Evolutionary conservation across 2,329 filamentous ascomycete species (phyloP).

Genomic region (Aureobasidium melanogenum): DNA sequence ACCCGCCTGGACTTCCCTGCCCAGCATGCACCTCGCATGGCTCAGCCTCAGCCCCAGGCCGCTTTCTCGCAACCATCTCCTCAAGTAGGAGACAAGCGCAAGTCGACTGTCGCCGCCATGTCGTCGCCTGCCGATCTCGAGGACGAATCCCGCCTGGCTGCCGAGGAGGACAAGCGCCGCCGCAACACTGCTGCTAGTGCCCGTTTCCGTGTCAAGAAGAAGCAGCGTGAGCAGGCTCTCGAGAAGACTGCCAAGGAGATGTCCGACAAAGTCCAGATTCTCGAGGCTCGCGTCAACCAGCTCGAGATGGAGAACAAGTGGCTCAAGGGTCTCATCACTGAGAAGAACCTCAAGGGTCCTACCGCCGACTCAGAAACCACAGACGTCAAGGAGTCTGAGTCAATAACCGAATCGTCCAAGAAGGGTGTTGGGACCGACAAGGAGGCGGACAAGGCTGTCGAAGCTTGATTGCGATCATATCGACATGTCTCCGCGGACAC

Average conservation of each 20-base stretch:
- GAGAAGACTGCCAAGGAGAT: constrained; percentile 45
- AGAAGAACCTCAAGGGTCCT: constrained; percentile 32
- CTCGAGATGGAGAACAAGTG: constrained; percentile 46
- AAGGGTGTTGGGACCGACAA: constrained; percentile 7
- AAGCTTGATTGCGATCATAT: background rate
- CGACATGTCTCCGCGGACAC: background rate
- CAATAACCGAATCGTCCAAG: constrained; percentile 1
- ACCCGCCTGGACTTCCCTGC: constrained; percentile 9
- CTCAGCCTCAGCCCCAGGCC: constrained; percentile 8
- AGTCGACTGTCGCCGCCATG: constrained; percentile 27
- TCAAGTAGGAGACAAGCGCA: constrained; percentile 36
- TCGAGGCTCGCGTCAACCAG: constrained; percentile 40
- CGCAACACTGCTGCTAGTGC: constrained; percentile 46
- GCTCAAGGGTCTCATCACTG: constrained; percentile 43
- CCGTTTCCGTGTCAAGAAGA: constrained; percentile 47
- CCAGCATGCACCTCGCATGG: constrained; percentile 16
- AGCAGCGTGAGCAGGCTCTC: constrained; percentile 44
- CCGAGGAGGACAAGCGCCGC: constrained; percentile 45
- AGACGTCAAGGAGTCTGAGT: background rate
- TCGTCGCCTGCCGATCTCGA: constrained; percentile 31
- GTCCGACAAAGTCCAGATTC: constrained; percentile 36
- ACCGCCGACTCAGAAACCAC: background rate
- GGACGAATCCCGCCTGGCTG: constrained; percentile 37
- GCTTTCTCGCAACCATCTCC: constrained; percentile 13
- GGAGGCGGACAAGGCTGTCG: constrained; percentile 4